Evolutionary conservation across 768 basidiomycete genomes (phyloP), one percentile per base, ranked within the genome.

Genomic region (Boletus barrowsii): DNA sequence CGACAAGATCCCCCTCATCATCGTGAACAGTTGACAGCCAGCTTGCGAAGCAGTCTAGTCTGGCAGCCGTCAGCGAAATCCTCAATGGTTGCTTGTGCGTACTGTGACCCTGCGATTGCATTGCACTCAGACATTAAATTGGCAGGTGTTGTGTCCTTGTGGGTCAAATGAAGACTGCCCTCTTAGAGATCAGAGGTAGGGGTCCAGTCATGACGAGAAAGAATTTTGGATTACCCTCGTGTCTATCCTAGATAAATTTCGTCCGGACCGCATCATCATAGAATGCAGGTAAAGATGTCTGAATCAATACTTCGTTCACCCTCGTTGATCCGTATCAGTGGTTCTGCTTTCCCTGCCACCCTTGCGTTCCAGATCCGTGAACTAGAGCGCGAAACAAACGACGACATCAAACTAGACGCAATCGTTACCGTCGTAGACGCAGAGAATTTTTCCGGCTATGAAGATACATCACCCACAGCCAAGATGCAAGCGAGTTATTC

Each of bases 401-500:
- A 83, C 11, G 89, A 86, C 45, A 80, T 98, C 66, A 84, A 83
- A 64, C 76, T 98, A 26, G 95, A 98, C 62, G 88, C 90, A 0
- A 95, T 97, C 53, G 78, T 94, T 39, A 98, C 95, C 1, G 93
- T 96, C 20, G 75, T 98, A 44, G 90, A 92, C 65, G 89, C 91
- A 1, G 90, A 92, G 71, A 96, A 96, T 70, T 98, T 98, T 68
- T 70, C 75, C 14, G 94, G 94, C 4, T 97, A 97, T 69, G 94
- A 97, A 65, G 95, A 98, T 66, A 87, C 83, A 0, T 92, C 89
- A 8, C 87, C 90, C 0, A 95, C 94, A 1, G 93, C 94, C 20
- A 90, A 83, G 67, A 93, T 96, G 86, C 87, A 92, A 74, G 90
- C 95, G n/a, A 88, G 88, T 65, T 98, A 96, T 68, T 93, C 94